Percentiles rank a stretch among this genome's conserved stretches.
These are phyloP conservation scores for Sphagnum tenellum DNA, from an alignment of 225 moss, liverwort and hornwort species.

Conservation along the genomic window DNA sequence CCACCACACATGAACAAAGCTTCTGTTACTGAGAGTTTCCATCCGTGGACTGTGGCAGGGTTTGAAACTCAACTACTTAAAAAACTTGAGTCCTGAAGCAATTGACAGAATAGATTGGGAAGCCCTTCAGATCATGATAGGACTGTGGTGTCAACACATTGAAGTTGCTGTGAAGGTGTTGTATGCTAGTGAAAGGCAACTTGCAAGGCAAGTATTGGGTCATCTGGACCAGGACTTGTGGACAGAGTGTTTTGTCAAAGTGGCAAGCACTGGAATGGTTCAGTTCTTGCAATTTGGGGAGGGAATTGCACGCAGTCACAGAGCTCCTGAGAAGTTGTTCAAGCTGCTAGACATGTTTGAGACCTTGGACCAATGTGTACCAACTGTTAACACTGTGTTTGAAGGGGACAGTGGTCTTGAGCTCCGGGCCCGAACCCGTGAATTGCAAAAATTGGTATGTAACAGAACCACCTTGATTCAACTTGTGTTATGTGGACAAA, in stretches of 20 bases:
- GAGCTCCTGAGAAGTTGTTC: slow-evolving; percentile 79
- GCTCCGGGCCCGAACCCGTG: slow-evolving; percentile 57
- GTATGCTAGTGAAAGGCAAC: slow-evolving; percentile 60
- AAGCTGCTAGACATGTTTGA: slow-evolving; percentile 94
- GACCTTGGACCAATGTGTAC: slow-evolving; percentile 52
- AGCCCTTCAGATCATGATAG: slow-evolving; percentile 78
- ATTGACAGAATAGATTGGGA: slow-evolving; percentile 75
- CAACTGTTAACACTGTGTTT: slow-evolving; percentile 51
- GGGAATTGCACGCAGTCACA: slow-evolving; percentile 64
- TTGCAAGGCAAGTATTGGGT: slow-evolving; percentile 65
- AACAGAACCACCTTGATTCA: too few relatives aligned
- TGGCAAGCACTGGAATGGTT: slow-evolving; percentile 68
- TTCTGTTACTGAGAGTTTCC: slow-evolving; percentile 9
- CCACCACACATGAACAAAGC: not conserved
- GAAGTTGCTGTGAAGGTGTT: slow-evolving; percentile 79
- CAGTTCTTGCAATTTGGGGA: slow-evolving; percentile 86
- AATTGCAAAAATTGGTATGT: slow-evolving; percentile 61
- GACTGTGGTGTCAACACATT: slow-evolving; percentile 71
- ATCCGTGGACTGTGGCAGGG: slow-evolving; percentile 37
- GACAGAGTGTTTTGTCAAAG: slow-evolving; percentile 69
- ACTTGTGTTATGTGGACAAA: too few relatives aligned
- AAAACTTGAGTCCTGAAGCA: slow-evolving; percentile 37
- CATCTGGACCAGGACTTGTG: slow-evolving; percentile 39
- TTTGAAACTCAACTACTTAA: slow-evolving; percentile 55
- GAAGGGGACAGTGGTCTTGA: slow-evolving; percentile 77